Evolutionary conservation across 441 rosid species (phyloP).

Genomic region (Brassica hybrid): DNA sequence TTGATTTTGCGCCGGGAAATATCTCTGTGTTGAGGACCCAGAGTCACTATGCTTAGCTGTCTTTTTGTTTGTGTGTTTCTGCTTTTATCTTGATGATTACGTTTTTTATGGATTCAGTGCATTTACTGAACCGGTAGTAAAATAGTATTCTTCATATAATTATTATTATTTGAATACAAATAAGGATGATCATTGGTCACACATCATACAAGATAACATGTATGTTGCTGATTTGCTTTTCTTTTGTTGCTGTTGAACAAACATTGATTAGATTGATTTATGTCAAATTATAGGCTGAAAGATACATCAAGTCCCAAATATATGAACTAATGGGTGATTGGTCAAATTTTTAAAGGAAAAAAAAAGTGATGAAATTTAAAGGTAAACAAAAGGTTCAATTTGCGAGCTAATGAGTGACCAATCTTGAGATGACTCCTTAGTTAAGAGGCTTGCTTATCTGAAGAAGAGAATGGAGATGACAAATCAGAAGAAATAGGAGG

Average conservation of each 20-base stretch:
- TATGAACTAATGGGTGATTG: not conserved
- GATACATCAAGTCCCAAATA: not conserved
- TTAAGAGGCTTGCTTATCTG: not conserved
- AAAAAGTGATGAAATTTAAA: not conserved
- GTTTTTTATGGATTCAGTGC: slow-evolving; percentile 11
- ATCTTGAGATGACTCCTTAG: not conserved
- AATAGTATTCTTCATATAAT: slow-evolving; percentile 6
- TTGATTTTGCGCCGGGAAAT: not conserved
- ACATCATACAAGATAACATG: not conserved
- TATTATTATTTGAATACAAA: slow-evolving; percentile 21
- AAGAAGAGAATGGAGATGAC: not conserved
- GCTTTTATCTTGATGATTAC: not conserved
- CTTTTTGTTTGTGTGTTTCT: not conserved
- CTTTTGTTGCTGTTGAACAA: not conserved
- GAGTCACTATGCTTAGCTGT: slow-evolving; percentile 23
- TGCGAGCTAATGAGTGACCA: not conserved
- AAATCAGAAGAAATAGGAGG: not conserved
- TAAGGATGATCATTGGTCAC: not conserved
- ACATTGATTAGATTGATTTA: not conserved
- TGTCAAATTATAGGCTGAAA: not conserved
- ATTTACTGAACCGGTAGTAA: slow-evolving; percentile 34
- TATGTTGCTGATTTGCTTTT: not conserved
- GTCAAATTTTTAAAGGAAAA: not conserved
- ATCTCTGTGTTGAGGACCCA: slow-evolving; percentile 4
- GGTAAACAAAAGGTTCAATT: not conserved